A percentile compares a stretch with the other conserved stretches of the same genome.
Evolutionary conservation across 768 basidiomycete genomes (phyloP).

Genomic region (Thelephora ganbajun): DNA sequence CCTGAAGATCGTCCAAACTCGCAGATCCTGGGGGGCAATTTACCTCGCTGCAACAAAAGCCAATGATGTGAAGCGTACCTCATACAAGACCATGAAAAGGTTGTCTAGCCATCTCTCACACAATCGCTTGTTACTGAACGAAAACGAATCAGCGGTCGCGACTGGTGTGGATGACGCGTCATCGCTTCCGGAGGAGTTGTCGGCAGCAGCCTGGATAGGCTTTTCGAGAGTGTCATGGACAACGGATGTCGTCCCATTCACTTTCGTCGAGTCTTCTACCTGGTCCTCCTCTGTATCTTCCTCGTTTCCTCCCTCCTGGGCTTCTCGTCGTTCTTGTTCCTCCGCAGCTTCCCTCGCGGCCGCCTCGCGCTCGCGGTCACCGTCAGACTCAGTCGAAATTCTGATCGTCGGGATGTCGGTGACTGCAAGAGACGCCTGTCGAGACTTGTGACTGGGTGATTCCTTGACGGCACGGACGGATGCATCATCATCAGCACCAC

Average conservation of each 20-base stretch:
- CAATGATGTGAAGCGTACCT: constrained; percentile 30
- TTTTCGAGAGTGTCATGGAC: constrained; percentile 22
- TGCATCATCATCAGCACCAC: constrained; percentile 48
- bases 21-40: constrained; percentile 53
- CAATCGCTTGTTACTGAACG: constrained; percentile 91
- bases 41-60: background rate
- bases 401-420: constrained; percentile 40
- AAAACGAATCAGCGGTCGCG: constrained; percentile 42
- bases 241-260: constrained; percentile 14
- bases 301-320: constrained; percentile 26
- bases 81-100: constrained; percentile 95
- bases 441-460: constrained; percentile 10
- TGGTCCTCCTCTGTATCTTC: constrained; percentile 21
- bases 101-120: constrained; percentile 99
- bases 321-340: constrained; percentile 23
- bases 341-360: constrained; percentile 40
- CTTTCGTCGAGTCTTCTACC: constrained; percentile 27
- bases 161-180: constrained; percentile 10
- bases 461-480: constrained; percentile 45
- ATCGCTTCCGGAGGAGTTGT: constrained; percentile 14
- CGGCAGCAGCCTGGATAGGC: constrained; percentile 29
- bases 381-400: constrained; percentile 40
- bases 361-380: constrained; percentile 24
- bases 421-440: constrained; percentile 11
- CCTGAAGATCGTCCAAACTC: constrained; percentile 98